Percentiles rank a stretch among this genome's conserved stretches.
Evolutionary conservation across 2,329 filamentous ascomycete genomes (phyloP).

Genomic region (Hymenoscyphus albidus): DNA sequence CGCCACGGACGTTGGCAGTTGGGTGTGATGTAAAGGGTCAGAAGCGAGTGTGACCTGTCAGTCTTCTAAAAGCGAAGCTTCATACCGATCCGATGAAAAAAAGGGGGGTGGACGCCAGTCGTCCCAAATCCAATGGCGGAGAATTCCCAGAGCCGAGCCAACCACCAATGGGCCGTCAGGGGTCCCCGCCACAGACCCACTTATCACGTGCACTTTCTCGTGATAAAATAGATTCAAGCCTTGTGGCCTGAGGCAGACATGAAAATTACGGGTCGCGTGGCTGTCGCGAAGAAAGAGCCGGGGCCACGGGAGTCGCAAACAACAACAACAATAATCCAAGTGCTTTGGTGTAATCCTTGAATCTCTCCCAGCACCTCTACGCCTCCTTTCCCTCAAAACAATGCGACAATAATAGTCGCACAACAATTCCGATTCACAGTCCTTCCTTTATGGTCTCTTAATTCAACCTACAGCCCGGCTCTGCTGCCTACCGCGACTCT

Average conservation of each 20-base stretch:
- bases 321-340: background rate
- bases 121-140: background rate
- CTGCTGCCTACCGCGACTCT: background rate
- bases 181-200: too few species aligned
- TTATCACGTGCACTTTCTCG: too few species aligned
- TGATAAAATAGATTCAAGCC: too few species aligned
- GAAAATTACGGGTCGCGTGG: too few species aligned
- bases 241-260: too few species aligned
- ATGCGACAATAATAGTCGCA: constrained; percentile 8
- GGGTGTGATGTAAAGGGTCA: background rate
- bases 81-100: background rate
- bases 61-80: background rate
- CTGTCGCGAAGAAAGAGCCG: too few species aligned
- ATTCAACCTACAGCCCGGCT: background rate
- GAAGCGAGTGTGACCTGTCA: background rate
- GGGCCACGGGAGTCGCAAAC: background rate
- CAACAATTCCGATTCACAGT: constrained; percentile 2
- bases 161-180: background rate
- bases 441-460: constrained; percentile 4
- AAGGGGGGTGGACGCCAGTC: background rate
- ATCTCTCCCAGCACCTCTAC: background rate
- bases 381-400: background rate
- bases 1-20: background rate
- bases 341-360: background rate
- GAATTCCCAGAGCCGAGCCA: background rate